phyloP scores from a whole-genome alignment of 1,284 basidiomycete species.

The Ganoderma lingzhi region DNA sequence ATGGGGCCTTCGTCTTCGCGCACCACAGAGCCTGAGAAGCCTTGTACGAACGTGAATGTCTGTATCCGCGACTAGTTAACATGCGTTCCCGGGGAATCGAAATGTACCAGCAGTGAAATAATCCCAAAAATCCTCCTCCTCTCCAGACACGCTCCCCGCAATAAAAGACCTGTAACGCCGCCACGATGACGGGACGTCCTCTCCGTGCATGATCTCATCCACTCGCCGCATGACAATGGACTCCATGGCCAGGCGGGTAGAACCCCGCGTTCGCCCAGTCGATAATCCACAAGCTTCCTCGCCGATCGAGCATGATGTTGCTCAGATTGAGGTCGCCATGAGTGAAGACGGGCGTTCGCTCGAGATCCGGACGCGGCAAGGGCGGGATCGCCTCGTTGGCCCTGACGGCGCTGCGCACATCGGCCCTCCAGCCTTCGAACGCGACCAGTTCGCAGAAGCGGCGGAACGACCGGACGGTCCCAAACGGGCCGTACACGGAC shows the following conservation, averaged over 20 bases:
- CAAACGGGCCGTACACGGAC: conserved; percentile 16
- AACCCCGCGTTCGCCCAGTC: conserved; percentile 34
- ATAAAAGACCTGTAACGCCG: conserved; percentile 8
- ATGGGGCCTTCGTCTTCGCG: too few species aligned
- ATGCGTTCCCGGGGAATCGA: background rate
- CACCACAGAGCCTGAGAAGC: too few species aligned
- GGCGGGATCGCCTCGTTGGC: background rate
- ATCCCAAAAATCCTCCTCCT: conserved; percentile 19
- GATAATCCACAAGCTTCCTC: conserved; percentile 33
- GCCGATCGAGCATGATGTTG: conserved; percentile 31
- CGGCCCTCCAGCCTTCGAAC: conserved; percentile 13
- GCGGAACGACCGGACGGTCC: conserved; percentile 12
- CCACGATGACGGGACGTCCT: conserved; percentile 3
- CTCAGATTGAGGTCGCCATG: conserved; percentile 34
- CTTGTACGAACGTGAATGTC: background rate
- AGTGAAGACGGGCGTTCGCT: conserved; percentile 29
- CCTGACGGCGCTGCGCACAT: background rate
- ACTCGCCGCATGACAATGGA: conserved; percentile 15
- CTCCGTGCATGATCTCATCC: background rate
- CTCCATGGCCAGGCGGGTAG: conserved; percentile 33
- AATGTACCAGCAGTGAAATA: conserved; percentile 7
- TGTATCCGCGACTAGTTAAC: background rate
- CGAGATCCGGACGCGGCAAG: background rate
- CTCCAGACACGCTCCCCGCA: conserved; percentile 1
- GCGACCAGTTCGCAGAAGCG: conserved; percentile 23